Conservation (phyloP, 352 stramenopile genomes). For the Thalassiosira hispida region DNA sequence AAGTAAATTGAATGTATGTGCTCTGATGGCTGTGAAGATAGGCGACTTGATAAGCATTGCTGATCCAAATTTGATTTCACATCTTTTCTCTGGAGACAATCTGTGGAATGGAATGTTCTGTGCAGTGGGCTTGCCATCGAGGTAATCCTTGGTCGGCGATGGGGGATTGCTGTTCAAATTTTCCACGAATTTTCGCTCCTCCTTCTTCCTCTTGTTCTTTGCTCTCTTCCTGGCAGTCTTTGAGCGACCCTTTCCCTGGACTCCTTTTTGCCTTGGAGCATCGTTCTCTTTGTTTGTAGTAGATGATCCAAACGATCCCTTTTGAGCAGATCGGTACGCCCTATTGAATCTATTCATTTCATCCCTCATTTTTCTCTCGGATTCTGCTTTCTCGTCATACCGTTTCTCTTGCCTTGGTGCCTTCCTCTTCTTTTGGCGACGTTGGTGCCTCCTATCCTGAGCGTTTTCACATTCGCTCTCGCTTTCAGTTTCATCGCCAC, state of each 20-base stretch:
- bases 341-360: conserved; percentile 18
- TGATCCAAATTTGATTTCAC: conserved; percentile 31
- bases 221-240: neutral
- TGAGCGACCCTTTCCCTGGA: neutral
- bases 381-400: neutral
- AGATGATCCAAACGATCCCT: conserved; percentile 4
- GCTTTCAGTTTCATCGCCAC: conserved; percentile 8
- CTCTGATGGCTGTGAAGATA: conserved; percentile 4
- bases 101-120: conserved; percentile 11
- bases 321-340: conserved; percentile 5
- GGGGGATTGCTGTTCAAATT: no score
- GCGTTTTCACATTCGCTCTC: no score
- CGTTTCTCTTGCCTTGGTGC: neutral
- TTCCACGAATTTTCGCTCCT: neutral
- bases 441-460: neutral
- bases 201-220: conserved; percentile 4
- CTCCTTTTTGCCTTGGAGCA: neutral
- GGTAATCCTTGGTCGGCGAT: neutral
- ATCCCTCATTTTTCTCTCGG: conserved; percentile 5
- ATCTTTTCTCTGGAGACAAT: conserved; percentile 9
- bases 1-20: neutral
- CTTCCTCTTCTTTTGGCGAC: neutral
- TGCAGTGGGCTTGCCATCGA: no score
- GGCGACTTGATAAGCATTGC: neutral
- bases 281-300: neutral